Conservation (phyloP, 2,329 filamentous ascomycete species). For the Colletotrichum horii region DNA sequence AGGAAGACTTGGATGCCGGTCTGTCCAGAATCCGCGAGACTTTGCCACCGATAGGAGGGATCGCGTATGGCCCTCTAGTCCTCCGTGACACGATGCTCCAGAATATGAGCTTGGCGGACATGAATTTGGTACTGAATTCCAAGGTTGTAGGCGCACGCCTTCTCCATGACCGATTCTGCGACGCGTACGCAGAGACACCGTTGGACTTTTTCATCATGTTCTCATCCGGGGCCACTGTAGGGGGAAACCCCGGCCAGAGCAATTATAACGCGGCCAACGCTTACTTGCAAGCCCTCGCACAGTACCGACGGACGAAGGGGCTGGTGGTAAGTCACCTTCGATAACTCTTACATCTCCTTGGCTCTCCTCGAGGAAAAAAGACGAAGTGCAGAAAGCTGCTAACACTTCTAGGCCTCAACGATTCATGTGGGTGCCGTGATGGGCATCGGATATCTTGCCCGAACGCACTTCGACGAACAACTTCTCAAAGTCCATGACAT, state of each 20-base stretch:
- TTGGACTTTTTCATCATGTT: constrained; percentile 43
- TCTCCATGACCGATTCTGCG: constrained; percentile 33
- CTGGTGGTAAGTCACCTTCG: constrained; percentile 31
- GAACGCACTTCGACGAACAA: constrained; percentile 11
- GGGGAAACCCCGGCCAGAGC: constrained; percentile 43
- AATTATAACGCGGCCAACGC: constrained; percentile 48
- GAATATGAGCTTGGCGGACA: constrained; percentile 29
- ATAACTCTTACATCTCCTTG: not conserved
- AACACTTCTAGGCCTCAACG: constrained; percentile 27
- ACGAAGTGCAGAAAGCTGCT: not conserved
- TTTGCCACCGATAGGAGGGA: constrained; percentile 42
- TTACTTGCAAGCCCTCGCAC: constrained; percentile 43
- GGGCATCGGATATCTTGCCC: constrained; percentile 45
- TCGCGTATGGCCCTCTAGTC: constrained; percentile 50
- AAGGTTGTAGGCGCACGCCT: constrained; percentile 37
- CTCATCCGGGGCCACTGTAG: constrained; percentile 31
- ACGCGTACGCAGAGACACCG: not conserved
- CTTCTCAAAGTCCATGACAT: not conserved
- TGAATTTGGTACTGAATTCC: constrained; percentile 31
- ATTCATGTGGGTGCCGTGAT: constrained; percentile 42
- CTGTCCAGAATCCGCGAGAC: constrained; percentile 14
- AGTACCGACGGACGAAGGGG: constrained; percentile 30
- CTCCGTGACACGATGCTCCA: constrained; percentile 38
- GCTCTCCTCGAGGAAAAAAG: not conserved
- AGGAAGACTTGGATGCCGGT: constrained; percentile 21